Evolutionary conservation across 306 rosid species (phyloP).

Genomic region (Psophocarpus tetragonolobus): DNA sequence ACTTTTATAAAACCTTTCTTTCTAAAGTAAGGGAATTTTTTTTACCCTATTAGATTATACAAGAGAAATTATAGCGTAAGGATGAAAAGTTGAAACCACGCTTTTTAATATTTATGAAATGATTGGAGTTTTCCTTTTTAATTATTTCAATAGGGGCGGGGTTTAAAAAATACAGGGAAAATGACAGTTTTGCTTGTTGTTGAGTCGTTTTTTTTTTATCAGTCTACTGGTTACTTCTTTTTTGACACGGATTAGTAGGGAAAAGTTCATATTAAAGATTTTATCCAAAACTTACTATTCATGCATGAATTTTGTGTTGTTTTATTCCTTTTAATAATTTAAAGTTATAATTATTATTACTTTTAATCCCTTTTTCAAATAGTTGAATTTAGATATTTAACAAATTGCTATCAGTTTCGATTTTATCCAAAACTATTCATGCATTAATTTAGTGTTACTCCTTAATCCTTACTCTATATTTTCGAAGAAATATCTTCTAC

Average conservation of each 20-base stretch:
- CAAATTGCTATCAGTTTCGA: neutral
- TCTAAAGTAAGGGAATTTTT: neutral
- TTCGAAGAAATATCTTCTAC: neutral
- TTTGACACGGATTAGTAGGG: neutral
- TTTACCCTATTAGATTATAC: neutral
- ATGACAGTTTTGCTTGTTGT: neutral
- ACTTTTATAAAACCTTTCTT: neutral
- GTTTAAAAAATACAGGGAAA: neutral
- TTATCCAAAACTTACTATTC: neutral
- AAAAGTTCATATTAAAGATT: neutral
- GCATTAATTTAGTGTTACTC: neutral
- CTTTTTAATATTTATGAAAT: neutral
- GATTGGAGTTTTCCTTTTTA: conserved; percentile 13
- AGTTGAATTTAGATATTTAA: neutral
- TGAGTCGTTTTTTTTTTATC: neutral
- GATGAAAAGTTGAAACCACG: neutral
- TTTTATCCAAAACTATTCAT: neutral
- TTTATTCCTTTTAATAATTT: neutral
- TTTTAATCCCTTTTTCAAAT: neutral
- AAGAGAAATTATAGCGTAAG: neutral
- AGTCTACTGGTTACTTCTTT: neutral
- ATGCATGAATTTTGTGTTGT: neutral
- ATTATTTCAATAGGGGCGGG: neutral
- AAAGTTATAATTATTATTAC: neutral
- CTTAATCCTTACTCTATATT: too few species aligned